Evolutionary conservation across 805 yeast species (phyloP).

Genomic region (Schwanniomyces yamadae): DNA sequence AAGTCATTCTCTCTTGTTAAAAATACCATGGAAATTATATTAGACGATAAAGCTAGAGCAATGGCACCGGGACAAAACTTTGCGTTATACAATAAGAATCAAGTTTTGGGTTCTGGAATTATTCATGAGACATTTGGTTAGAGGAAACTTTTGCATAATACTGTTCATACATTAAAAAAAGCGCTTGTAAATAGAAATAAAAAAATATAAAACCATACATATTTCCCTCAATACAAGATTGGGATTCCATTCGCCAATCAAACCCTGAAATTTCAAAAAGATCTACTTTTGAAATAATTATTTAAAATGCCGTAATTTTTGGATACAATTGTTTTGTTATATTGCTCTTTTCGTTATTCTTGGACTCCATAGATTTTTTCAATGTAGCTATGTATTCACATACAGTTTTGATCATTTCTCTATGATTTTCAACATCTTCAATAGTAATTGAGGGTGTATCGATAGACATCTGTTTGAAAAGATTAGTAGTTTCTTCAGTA

Average conservation of each 20-base stretch:
- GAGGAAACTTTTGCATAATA: too few relatives aligned
- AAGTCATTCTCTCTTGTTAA: constrained; percentile 15
- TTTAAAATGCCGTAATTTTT: constrained; percentile 39
- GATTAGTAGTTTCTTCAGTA: constrained; percentile 11
- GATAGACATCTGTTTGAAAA: constrained; percentile 6
- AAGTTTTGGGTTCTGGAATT: constrained; percentile 60
- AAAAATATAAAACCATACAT: neutral
- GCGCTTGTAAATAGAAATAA: constrained; percentile 2
- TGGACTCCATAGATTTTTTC: constrained; percentile 6
- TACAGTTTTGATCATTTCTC: constrained; percentile 34
- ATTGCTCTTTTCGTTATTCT: neutral
- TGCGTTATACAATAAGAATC: constrained; percentile 65
- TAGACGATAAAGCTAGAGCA: constrained; percentile 57
- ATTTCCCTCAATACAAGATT: constrained; percentile 1
- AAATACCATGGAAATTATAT: constrained; percentile 27
- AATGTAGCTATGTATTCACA: constrained; percentile 27
- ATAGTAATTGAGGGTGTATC: constrained; percentile 16
- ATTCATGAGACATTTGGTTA: constrained; percentile 13
- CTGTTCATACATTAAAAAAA: neutral
- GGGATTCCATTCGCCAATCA: too few relatives aligned
- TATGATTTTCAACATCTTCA: constrained; percentile 34
- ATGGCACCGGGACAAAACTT: constrained; percentile 89
- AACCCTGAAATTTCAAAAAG: too few relatives aligned
- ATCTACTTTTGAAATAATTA: too few relatives aligned
- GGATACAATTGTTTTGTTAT: constrained; percentile 31